Percentiles rank a stretch among this genome's conserved stretches.
Evolutionary conservation across 1,139 yeast genomes (phyloP).

Genomic region (Yamadazyma trypodendri): DNA sequence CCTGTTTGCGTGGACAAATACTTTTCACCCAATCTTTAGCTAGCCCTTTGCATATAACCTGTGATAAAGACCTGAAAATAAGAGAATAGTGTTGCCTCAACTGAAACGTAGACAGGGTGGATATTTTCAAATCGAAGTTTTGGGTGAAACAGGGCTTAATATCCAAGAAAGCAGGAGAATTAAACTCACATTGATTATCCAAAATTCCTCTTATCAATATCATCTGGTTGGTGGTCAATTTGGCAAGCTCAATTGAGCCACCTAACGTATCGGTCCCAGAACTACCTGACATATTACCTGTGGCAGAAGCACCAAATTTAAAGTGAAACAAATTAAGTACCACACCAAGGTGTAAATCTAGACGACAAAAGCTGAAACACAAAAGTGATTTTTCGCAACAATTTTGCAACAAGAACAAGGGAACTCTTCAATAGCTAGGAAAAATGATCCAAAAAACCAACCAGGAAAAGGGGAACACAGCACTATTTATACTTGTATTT

Average conservation of each 20-base stretch:
- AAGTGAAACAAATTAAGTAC: background rate
- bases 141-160: slow-evolving; percentile 13
- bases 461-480: no score
- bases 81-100: slow-evolving; percentile 16
- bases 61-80: slow-evolving; percentile 28
- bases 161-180: slow-evolving; percentile 13
- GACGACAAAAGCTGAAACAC: slow-evolving; percentile 2
- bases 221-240: slow-evolving; percentile 12
- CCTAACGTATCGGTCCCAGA: no score
- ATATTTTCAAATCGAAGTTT: slow-evolving; percentile 6
- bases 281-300: no score
- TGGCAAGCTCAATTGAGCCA: background rate
- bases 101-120: background rate
- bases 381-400: background rate
- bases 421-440: background rate
- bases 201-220: slow-evolving; percentile 12
- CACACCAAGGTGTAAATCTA: background rate
- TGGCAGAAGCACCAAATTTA: no score
- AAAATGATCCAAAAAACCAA: background rate
- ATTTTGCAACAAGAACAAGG: background rate
- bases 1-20: slow-evolving; percentile 68
- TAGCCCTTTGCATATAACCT: slow-evolving; percentile 56
- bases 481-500: no score
- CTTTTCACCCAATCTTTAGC: slow-evolving; percentile 69
- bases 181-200: slow-evolving; percentile 6